phyloP scores from a whole-genome alignment of 352 stramenopile genomes.

The Pythium sukuiense region DNA sequence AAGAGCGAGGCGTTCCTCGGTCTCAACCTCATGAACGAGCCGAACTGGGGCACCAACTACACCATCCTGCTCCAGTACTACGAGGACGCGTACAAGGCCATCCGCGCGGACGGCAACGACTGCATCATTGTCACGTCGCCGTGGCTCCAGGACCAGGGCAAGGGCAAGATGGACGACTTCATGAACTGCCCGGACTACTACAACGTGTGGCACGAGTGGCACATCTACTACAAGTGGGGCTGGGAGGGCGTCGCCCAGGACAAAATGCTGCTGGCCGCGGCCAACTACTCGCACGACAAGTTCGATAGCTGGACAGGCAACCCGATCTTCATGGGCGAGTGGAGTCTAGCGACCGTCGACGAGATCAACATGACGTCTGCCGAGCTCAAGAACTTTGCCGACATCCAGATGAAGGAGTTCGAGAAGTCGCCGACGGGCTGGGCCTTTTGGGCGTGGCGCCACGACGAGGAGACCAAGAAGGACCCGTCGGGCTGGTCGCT shows the following conservation, averaged over 20 bases:
- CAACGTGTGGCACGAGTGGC: conserved; percentile 36
- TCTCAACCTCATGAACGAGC: conserved; percentile 59
- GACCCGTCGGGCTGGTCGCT: background rate
- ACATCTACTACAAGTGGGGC: conserved; percentile 37
- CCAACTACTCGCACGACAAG: conserved; percentile 11
- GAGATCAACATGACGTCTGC: conserved; percentile 21
- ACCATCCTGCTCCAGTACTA: conserved; percentile 42
- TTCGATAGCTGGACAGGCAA: conserved; percentile 33
- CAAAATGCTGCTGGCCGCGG: conserved; percentile 9
- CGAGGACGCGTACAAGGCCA: conserved; percentile 33
- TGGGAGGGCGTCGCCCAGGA: conserved; percentile 18
- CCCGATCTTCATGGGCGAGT: conserved; percentile 49
- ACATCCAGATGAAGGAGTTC: conserved; percentile 33
- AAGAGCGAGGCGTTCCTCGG: conserved; percentile 47
- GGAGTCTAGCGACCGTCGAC: conserved; percentile 33
- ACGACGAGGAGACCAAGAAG: conserved; percentile 19
- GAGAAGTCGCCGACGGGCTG: conserved; percentile 29
- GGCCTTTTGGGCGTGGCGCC: conserved; percentile 53
- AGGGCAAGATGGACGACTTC: conserved; percentile 23
- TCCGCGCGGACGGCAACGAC: conserved; percentile 35
- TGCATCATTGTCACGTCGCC: conserved; percentile 25
- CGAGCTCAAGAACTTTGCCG: conserved; percentile 32
- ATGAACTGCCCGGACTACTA: conserved; percentile 20
- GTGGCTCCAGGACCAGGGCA: conserved; percentile 13
- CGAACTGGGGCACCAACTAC: conserved; percentile 23